Conservation (phyloP, 805 yeast genomes). For the Nakazawaea wickerhamii region DNA sequence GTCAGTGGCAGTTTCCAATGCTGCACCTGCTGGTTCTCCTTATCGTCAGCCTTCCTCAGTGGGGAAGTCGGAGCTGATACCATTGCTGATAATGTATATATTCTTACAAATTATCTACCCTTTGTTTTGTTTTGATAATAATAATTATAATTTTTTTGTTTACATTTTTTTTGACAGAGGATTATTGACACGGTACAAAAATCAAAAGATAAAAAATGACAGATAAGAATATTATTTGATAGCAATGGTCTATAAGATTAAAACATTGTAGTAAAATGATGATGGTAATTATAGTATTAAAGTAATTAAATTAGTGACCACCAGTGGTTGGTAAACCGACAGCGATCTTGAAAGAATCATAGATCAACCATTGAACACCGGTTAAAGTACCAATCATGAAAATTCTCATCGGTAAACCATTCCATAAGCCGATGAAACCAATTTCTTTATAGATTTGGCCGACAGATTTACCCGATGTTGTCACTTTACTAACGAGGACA, state of each 20-base stretch:
- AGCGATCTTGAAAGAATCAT: slow-evolving; percentile 93
- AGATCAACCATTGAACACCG: slow-evolving; percentile 94
- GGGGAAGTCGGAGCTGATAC: slow-evolving; percentile 15
- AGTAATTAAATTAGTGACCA: slow-evolving; percentile 29
- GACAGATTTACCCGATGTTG: slow-evolving; percentile 61
- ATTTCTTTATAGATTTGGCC: slow-evolving; percentile 72
- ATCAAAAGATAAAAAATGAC: not conserved
- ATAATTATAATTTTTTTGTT: too few relatives aligned
- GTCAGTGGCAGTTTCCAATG: not conserved
- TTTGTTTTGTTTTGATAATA: too few relatives aligned
- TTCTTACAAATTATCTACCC: not conserved
- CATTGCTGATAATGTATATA: slow-evolving; percentile 12
- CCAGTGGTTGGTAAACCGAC: slow-evolving; percentile 96
- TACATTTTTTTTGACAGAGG: too few relatives aligned
- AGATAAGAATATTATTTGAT: not conserved
- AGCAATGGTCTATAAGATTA: not conserved
- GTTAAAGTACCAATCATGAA: slow-evolving; percentile 97
- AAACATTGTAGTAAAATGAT: too few relatives aligned
- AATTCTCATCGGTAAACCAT: slow-evolving; percentile 90
- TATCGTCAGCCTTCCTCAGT: slow-evolving; percentile 1
- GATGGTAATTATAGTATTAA: too few relatives aligned
- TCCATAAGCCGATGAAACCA: slow-evolving; percentile 92
- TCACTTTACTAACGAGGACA: slow-evolving; percentile 93
- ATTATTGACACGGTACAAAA: not conserved
- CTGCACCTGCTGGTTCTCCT: slow-evolving; percentile 1